Base-by-base conservation (phyloP, 2,329 filamentous ascomycete genomes). In the Aaosphaeria pasadenensis region DNA sequence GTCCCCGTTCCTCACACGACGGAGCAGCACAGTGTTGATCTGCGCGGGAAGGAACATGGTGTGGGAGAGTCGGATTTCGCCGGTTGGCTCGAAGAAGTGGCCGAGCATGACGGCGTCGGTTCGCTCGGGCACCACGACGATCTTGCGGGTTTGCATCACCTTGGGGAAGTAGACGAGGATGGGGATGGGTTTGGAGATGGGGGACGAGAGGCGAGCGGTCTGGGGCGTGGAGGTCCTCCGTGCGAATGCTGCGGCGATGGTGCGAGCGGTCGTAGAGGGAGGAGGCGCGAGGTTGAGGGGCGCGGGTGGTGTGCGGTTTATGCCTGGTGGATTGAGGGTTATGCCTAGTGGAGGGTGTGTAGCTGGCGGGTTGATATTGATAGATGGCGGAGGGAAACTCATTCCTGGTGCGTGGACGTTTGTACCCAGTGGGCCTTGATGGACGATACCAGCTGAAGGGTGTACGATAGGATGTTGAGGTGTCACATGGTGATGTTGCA, bases 51-150 rank as follows among this genome's bases (percentile, higher is more conserved):
- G 45, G 43, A 67, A 59, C 5, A 68, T 48, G 2, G 60, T 63
- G 30, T 56, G 55, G n/a, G 24, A 50, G 0, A 68, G 45, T 0
- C 39, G 39, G 2, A 65, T 43, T 6, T 47, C 31, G 31, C 6
- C 33, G 30, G 49, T 6, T 45, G 57, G 1, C 43, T 43, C 1
- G 51, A 29, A 1, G 33, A 57, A 44, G 44, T 60, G 47, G 5
- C 66, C 66, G 7, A 69, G 50, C 7, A 69, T 45, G 2, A 69
- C 32, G 5, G 62, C 64, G 39, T 69, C 64, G 6, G 62, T 67
- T 11, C 33, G n/a, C 31, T 51, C 53, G 30, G 38, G 36, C n/a
- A 45, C 47, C 1, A 45, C 46, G 30, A 57, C 43, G 11, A 35
- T 44, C 24, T 56, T 55, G 3, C 49, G 46, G 1, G 57, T 49